Conservation (phyloP, 306 rosid genomes). For the Vachellia pachyceras region DNA sequence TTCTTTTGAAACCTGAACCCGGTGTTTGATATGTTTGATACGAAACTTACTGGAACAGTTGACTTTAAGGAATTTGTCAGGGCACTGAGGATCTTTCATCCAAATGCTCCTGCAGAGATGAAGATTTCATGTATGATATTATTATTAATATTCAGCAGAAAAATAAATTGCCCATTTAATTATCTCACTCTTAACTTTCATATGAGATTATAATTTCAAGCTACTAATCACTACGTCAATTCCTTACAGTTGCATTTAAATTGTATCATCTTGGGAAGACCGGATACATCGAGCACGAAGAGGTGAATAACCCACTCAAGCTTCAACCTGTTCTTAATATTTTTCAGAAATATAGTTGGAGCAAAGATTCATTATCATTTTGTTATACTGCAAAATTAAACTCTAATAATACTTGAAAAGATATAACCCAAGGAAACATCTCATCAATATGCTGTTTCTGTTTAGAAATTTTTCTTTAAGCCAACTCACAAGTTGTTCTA, state of each 20-base stretch:
- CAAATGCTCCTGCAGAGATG: constrained; percentile 55
- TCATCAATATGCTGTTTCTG: not conserved
- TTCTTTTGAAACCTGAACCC: constrained; percentile 36
- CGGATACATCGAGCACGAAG: constrained; percentile 63
- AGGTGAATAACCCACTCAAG: constrained; percentile 46
- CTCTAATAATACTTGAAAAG: not conserved
- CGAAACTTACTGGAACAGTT: constrained; percentile 67
- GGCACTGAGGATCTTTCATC: constrained; percentile 79
- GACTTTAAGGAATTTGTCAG: constrained; percentile 81
- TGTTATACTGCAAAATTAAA: too few relatives aligned
- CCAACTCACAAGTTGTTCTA: not conserved
- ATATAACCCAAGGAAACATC: constrained; percentile 2
- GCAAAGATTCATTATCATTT: too few relatives aligned
- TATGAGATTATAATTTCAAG: not conserved
- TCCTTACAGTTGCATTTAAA: constrained; percentile 70
- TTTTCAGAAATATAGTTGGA: not conserved
- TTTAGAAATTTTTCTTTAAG: not conserved
- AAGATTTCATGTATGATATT: constrained; percentile 68
- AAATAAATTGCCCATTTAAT: constrained; percentile 18
- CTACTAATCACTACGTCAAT: not conserved
- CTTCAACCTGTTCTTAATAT: constrained; percentile 7
- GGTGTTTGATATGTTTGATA: constrained; percentile 82
- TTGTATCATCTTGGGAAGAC: constrained; percentile 69
- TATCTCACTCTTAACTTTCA: not conserved
- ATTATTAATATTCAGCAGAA: constrained; percentile 8